Base-by-base conservation (phyloP, 1,284 basidiomycete species). In the Marasmius fiardii region DNA sequence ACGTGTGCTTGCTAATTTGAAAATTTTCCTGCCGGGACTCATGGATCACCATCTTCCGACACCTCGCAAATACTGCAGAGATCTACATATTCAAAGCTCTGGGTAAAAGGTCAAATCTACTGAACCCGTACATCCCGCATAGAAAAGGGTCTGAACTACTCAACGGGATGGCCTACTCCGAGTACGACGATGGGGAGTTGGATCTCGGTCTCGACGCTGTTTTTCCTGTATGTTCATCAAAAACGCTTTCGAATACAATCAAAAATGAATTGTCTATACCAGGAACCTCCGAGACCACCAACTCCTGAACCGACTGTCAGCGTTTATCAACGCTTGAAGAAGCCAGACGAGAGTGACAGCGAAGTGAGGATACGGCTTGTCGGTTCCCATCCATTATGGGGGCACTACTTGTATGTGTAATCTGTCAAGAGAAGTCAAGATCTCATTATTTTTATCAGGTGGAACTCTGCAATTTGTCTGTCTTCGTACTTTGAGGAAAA, bases 301-400 rank as follows among this genome's bases (percentile, higher is more conserved):
- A 80, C 83, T 0, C 86, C 86, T 0, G 74, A 79, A 60, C 78
- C 85, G 4, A 85, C 83, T 0, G 59, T 74, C 16, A 68, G 73
- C 1, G 72, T 71, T 0, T 88, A 82, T 63, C 61, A 64, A 16
- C 76, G 81, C 28, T 10, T 31, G 28, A 31, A 10, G 10, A 31
- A 31, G 5, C 4, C 28, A 16, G 68, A 74, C 18, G 52, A 62
- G n/a, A 53, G 65, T 5, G 81, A 79, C 79, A 64, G 68, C 8
- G 68, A 79, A 26, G 73, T 95, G 10, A 70, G 75, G 3, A 86
- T 96, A 48, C 76, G 85, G 54, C 80, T 97, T 7, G 92, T 97
- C 0, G 94, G 95, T 3, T 82, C 79, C 2, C 93, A 97, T 68
- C 91, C 94, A 1, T 75, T 97, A 4, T 98, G 95, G 95, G 94